phyloP scores from a whole-genome alignment of 2,329 filamentous ascomycete species.

The Aspergillus sclerotialis region DNA sequence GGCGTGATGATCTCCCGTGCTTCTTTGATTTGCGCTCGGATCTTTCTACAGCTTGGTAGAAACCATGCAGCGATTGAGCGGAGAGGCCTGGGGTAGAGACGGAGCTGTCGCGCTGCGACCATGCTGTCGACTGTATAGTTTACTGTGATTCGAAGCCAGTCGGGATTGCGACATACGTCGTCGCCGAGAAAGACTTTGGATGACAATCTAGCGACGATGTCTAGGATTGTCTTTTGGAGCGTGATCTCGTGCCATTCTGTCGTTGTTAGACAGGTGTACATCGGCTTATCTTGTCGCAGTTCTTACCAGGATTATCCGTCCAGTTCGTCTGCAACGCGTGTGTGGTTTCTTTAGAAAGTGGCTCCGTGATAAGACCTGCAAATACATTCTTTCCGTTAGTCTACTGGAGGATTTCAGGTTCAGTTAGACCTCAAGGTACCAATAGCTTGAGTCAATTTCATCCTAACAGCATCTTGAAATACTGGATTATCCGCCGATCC shows the following conservation, averaged over 20 bases:
- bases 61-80: constrained; percentile 5
- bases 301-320: background rate
- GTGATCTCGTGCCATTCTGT: constrained; percentile 8
- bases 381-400: background rate
- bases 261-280: background rate
- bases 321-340: background rate
- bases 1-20: constrained; percentile 8
- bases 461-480: constrained; percentile 13
- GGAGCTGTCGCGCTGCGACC: constrained; percentile 4
- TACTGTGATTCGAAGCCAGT: constrained; percentile 21
- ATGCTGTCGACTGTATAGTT: constrained; percentile 18
- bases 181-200: constrained; percentile 17
- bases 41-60: constrained; percentile 7
- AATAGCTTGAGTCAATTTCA: constrained; percentile 15
- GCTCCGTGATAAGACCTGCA: background rate
- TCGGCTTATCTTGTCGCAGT: background rate
- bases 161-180: constrained; percentile 13
- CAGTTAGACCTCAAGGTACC: no score
- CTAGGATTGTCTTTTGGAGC: constrained; percentile 3
- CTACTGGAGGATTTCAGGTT: background rate
- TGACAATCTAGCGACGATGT: constrained; percentile 5
- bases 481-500: constrained; percentile 6
- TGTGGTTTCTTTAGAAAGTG: background rate
- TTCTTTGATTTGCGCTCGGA: constrained; percentile 4
- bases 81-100: constrained; percentile 5